phyloP scores from a whole-genome alignment of 306 rosid species.

The Albizia julibrissin region DNA sequence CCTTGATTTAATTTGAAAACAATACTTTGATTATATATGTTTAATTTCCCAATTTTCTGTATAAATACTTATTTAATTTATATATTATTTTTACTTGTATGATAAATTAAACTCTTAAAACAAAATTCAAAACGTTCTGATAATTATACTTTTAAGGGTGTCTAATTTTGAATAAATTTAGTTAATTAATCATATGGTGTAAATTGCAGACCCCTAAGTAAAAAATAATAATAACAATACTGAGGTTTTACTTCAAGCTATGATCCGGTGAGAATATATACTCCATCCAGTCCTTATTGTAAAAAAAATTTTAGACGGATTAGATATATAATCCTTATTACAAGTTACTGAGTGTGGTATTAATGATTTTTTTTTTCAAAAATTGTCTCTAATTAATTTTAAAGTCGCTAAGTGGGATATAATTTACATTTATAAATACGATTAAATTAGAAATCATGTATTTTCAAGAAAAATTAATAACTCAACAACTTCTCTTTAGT shows the following conservation, averaged over 20 bases:
- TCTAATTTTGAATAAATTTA: too few species aligned
- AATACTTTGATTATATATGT: too few species aligned
- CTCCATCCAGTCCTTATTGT: too few species aligned
- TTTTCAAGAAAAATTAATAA: not conserved
- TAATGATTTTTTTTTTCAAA: not conserved
- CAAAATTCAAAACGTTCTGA: too few species aligned
- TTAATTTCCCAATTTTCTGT: too few species aligned
- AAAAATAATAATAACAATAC: not conserved
- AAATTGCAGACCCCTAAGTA: not conserved
- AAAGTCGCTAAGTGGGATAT: not conserved
- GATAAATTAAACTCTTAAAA: too few species aligned
- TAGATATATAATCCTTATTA: not conserved
- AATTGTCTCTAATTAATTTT: too few species aligned
- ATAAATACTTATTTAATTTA: too few species aligned
- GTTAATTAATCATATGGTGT: not conserved
- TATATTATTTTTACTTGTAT: too few species aligned
- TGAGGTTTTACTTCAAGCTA: too few species aligned
- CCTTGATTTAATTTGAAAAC: not conserved
- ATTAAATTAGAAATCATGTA: not conserved
- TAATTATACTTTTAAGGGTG: not conserved
- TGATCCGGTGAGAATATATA: too few species aligned
- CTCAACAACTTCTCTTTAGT: not conserved
- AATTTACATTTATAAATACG: not conserved
- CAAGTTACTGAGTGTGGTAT: not conserved
- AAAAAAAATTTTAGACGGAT: too few species aligned